Evolutionary conservation across 768 basidiomycete species (phyloP), one percentile per base, ranked within the genome.

Genomic region (Boletus fagicola): DNA sequence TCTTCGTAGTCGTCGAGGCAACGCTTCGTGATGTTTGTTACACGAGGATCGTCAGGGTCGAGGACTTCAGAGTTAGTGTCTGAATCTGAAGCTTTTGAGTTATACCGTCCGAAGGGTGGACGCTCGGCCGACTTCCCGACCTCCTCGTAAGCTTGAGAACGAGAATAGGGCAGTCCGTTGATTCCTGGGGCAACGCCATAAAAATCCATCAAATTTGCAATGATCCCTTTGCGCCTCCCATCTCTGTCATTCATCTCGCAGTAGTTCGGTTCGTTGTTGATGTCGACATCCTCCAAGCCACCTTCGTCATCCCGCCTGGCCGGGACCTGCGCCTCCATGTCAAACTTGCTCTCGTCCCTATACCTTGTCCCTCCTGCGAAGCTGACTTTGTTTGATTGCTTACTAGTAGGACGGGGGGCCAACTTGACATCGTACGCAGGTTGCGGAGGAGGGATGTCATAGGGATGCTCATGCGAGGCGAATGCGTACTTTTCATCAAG

Each of bases 11-110:
- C 86, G 54, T 84, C 81, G 35, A 82, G 72, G 54, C 77, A 76
- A 57, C 74, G 73, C 51, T 76, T 77, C 61, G 71, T 76, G 31
- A 80, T 70, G 6, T 86, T 86, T 44, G 85, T 89, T 24, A 90
- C 74, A 43, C 80, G 77, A 49, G 88, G 88, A 70, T 92, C 89
- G 61, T 92, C 87, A 18, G 83, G 79, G 66, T 92, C 90, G 39
- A 87, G 70, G 9, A 81, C 54, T 16, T 86, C 82, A 20, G 82
- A 83, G 47, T 76, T 69, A 49, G 74, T 69, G 28, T 68, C 68
- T 15, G 68, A 70, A 44, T 63, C 61, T 26, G 82, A 85, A 36
- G 69, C 70, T 59, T 73, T 74, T 1, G 85, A 83, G 58, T 80
- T 74, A 26, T 58, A 59, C 33, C 82, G 76, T 28, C 72, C 31